Base-by-base conservation (phyloP, 805 yeast species). In the Metschnikowia noctiluminum region DNA sequence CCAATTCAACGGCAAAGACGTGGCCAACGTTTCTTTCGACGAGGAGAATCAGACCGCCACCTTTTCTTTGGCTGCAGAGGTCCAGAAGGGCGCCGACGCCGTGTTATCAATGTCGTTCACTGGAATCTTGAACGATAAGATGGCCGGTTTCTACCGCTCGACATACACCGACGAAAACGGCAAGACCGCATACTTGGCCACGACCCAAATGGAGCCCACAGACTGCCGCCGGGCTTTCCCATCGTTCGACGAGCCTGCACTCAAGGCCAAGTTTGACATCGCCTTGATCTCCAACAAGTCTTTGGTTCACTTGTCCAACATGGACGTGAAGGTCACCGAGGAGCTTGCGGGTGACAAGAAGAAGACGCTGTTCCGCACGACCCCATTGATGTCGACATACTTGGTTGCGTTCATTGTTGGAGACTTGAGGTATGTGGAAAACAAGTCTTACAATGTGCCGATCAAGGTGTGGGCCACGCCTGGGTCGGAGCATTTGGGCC, bases 161-260 rank as follows among this genome's bases (percentile, higher is more conserved):
- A 70, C 81, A 38, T 86, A 86, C 65, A 42, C 45, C 21, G 75
- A 74, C 54, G 74, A 76, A 51, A 76, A 84, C 53, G 87, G 89
- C 21, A 73, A 75, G 50, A 82, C 81, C 36, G 84, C 82, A 61
- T 84, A 84, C 64, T 75, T 87, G 77, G 88, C 89, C 39, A 84
- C 91, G 40, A 86, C 95, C 40, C 96, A 87, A 68, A 84, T 87
- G 81, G 95, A 87, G 70, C 84, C 95, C 26, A 85, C 92, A 16
- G 94, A 87, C 62, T 88, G 92, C 58, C 81, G 96, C 60, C 78
- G 89, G 60, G 94, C 94, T 9, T 87, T 87, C 76, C 96, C 96
- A 32, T 86, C 87, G 62, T 85, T 84, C 60, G 96, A 87, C 66
- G 94, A 87, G 64, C 95, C 96, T 21, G 81, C 87, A 48, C 76